Base-by-base conservation (phyloP, 495 filamentous ascomycete genomes). In the Staphylotrichum longicolle region DNA sequence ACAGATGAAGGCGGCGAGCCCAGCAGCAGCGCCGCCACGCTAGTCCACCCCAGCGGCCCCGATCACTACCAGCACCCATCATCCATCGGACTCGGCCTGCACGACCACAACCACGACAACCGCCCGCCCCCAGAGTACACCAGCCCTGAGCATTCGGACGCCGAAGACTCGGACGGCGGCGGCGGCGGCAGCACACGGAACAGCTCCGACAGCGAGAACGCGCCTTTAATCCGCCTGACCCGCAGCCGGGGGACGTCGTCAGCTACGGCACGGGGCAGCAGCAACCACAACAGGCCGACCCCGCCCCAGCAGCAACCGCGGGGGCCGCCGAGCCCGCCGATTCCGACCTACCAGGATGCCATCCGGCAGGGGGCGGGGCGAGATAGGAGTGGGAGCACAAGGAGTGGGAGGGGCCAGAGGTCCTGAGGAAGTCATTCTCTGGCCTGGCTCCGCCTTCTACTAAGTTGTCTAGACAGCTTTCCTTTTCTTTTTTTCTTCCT, bases 1-100 rank as follows among this genome's bases (percentile, higher is more conserved):
- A 79, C 89, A 51, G 89, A 92, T 60, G 87, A 90, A 69, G 76
- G 78, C 27, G 91, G 89, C n/a, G 91, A 94, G 72, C 84, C 84
- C 30, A 93, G 88, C 65, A 77, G 80, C 59, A 78, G 73, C 52
- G 75, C 80, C 33, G 74, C 73, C 15, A 70, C 66, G 40, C 47
- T 57, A 2, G 54, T 52, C 5, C 47, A 53, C 2, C 66, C 67
- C 6, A 71, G 70, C 12, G 68, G 73, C 11, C 63, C 73, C 47
- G 63, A 73, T 33, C 65, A 71, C 42, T 64, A 77, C 45, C 68
- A 83, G 41, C 72, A 69, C 46, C 65, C 62, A 35, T 9, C 45
- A 4, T 12, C 33, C 54, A 72, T 69, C 4, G 75, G 76, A 6
- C 62, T 76, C 14, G 73, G 72, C 35, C 65, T 71, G 40, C 76